These are phyloP conservation scores for Bidens hawaiensis DNA, from an alignment of 140 eudicot species.

Conservation along the genomic window DNA sequence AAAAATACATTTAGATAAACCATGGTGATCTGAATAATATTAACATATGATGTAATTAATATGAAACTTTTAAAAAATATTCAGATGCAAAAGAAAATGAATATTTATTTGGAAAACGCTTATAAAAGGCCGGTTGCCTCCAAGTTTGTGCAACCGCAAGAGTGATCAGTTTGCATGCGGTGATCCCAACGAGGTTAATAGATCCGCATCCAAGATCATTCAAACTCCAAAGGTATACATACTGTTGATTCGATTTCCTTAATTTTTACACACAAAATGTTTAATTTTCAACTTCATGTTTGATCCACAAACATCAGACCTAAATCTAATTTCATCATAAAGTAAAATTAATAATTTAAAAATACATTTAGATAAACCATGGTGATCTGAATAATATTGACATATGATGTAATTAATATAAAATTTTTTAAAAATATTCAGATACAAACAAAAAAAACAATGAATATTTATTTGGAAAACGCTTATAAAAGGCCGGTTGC, in stretches of 20 bases:
- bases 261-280: background rate
- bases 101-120: background rate
- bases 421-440: no score
- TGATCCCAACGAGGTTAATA: slow-evolving; percentile 15
- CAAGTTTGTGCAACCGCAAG: background rate
- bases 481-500: background rate
- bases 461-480: background rate
- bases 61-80: no score
- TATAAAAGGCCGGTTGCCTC: background rate
- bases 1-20: no score
- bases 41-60: no score
- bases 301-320: slow-evolving; percentile 1
- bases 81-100: no score
- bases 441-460: no score
- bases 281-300: background rate
- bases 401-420: no score
- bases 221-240: slow-evolving; percentile 5
- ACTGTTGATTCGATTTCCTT: background rate
- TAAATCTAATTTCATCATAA: background rate
- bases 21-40: no score
- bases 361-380: no score
- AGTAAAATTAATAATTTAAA: no score
- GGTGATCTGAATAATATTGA: no score
- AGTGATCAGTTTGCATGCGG: slow-evolving; percentile 17
- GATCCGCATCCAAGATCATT: slow-evolving; percentile 7